A percentile compares a stretch with the other conserved stretches of the same genome.
Conservation (phyloP, 129 eudicot genomes). For the Kitagawia praeruptora region DNA sequence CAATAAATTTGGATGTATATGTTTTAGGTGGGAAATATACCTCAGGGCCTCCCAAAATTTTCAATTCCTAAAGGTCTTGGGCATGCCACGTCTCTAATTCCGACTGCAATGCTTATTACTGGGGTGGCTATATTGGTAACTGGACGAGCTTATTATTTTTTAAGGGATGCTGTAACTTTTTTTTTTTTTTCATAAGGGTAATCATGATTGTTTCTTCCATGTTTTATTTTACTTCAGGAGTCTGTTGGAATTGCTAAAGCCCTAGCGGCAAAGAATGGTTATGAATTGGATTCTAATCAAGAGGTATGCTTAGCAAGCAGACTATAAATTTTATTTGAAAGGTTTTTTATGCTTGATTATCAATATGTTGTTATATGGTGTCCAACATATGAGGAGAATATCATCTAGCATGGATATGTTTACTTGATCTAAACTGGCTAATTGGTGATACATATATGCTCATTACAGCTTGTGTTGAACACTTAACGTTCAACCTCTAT, state of each 20-base stretch:
- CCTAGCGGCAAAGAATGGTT: conserved; percentile 94
- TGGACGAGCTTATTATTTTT: background rate
- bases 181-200: background rate
- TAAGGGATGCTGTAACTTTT: background rate
- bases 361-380: background rate
- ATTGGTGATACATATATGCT: background rate
- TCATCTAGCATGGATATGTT: background rate
- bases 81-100: conserved; percentile 56
- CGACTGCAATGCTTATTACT: conserved; percentile 84
- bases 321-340: background rate
- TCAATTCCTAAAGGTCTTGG: conserved; percentile 78
- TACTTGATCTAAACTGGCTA: background rate
- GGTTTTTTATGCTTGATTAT: background rate
- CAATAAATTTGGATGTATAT: background rate
- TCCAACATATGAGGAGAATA: background rate
- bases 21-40: conserved; percentile 85
- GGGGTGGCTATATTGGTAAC: conserved; percentile 96
- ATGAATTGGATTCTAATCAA: conserved; percentile 94
- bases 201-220: background rate
- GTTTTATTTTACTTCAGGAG: conserved; percentile 37
- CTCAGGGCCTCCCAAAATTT: conserved; percentile 93
- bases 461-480: background rate
- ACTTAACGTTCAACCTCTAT: background rate
- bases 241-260: conserved; percentile 99
- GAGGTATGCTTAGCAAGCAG: conserved; percentile 47